Conservation (phyloP, 352 stramenopile genomes). For the Phytophthora nicotianae region DNA sequence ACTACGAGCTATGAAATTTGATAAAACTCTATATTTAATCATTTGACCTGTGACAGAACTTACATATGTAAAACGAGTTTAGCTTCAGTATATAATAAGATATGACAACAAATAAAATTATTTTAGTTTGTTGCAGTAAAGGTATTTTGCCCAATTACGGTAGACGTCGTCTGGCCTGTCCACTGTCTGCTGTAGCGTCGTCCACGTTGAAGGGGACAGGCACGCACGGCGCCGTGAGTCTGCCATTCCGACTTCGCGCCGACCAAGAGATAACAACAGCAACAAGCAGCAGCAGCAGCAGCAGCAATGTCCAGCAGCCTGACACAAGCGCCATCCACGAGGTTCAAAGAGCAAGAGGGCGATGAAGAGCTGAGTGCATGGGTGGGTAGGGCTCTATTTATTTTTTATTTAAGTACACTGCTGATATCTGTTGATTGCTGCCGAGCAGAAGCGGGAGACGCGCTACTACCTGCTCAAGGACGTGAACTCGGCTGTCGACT, state of each 20-base stretch:
- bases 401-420: slow-evolving; percentile 8
- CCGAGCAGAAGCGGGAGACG: slow-evolving; percentile 59
- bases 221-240: slow-evolving; percentile 6
- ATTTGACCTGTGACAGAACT: neutral
- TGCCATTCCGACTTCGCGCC: slow-evolving; percentile 20
- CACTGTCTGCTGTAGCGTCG: slow-evolving; percentile 2
- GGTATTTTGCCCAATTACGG: neutral
- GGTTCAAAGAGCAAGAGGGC: slow-evolving; percentile 24
- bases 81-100: neutral
- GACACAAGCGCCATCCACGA: slow-evolving; percentile 11
- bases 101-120: neutral
- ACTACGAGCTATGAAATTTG: neutral
- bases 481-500: slow-evolving; percentile 53
- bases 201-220: slow-evolving; percentile 7
- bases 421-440: neutral
- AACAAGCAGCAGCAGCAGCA: neutral
- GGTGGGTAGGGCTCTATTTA: slow-evolving; percentile 31
- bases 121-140: neutral
- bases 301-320: slow-evolving; percentile 33
- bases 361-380: slow-evolving; percentile 52
- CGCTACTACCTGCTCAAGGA: slow-evolving; percentile 66
- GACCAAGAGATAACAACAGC: slow-evolving; percentile 6
- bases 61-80: neutral
- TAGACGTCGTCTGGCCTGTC: slow-evolving; percentile 5
- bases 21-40: neutral